These are phyloP conservation scores for Globisporangium cystogenes DNA, from an alignment of 352 stramenopile species.

Conservation along the genomic window DNA sequence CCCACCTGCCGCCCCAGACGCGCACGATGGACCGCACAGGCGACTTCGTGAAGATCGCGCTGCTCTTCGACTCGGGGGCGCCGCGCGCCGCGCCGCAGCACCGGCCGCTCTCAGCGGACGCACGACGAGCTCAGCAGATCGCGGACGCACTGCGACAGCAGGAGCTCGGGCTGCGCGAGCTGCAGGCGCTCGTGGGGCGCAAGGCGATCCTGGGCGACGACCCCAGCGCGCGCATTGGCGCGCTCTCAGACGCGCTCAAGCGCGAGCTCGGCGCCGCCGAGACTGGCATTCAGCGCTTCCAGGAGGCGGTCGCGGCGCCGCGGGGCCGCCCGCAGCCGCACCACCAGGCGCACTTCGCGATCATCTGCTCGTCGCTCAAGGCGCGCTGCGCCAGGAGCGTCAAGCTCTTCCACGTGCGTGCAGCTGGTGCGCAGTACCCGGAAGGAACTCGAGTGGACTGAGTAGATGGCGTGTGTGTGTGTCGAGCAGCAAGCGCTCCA, in stretches of 20 bases:
- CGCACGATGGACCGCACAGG: conserved; percentile 59
- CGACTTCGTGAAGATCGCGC: conserved; percentile 81
- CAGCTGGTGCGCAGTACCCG: not conserved
- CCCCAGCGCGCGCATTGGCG: conserved; percentile 65
- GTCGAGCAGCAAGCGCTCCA: conserved; percentile 48
- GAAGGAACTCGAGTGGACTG: too few species aligned
- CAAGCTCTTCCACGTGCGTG: conserved; percentile 70
- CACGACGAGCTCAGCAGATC: conserved; percentile 71
- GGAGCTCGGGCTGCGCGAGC: conserved; percentile 71
- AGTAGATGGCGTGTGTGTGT: conserved; percentile 5
- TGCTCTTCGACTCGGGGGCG: conserved; percentile 74
- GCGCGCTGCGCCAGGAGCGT: conserved; percentile 73
- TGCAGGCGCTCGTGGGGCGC: conserved; percentile 63
- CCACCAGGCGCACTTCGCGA: conserved; percentile 74
- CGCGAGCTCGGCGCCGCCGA: conserved; percentile 59
- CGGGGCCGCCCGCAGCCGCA: conserved; percentile 52
- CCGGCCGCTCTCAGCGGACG: conserved; percentile 63
- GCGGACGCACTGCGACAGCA: conserved; percentile 75
- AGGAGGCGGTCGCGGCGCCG: conserved; percentile 48
- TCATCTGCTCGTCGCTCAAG: conserved; percentile 79
- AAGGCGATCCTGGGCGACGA: conserved; percentile 81
- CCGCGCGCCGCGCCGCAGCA: conserved; percentile 37
- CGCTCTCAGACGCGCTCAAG: conserved; percentile 77
- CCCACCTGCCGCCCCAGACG: too few species aligned
- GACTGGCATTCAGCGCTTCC: conserved; percentile 61